A percentile compares a stretch with the other conserved stretches of the same genome.
Evolutionary conservation across 345 rosid genomes (phyloP).

Genomic region (Leavenworthia alabamica): DNA sequence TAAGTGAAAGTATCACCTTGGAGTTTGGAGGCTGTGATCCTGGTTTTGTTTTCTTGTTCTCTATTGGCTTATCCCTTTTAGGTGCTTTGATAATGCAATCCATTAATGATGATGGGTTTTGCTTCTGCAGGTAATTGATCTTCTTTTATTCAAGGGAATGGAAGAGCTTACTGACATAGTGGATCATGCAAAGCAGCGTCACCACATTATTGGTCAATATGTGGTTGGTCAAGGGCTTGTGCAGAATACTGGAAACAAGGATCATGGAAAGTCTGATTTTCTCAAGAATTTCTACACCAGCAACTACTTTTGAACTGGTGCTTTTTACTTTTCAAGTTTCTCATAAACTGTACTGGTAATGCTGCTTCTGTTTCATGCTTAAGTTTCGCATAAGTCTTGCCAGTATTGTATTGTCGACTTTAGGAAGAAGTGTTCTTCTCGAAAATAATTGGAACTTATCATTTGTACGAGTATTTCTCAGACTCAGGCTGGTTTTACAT

Average conservation of each 20-base stretch:
- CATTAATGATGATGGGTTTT: slow-evolving; percentile 12
- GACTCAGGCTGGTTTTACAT: slow-evolving; percentile 10
- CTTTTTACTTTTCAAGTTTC: background rate
- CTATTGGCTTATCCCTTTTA: background rate
- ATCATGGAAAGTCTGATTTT: slow-evolving; percentile 63
- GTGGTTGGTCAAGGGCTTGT: slow-evolving; percentile 68
- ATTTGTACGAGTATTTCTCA: slow-evolving; percentile 8
- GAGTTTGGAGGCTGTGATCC: slow-evolving; percentile 2
- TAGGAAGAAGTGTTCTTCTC: slow-evolving; percentile 23
- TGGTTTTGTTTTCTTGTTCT: background rate
- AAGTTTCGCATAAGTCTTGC: slow-evolving; percentile 11
- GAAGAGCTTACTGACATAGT: slow-evolving; percentile 77
- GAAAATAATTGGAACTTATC: slow-evolving; percentile 19
- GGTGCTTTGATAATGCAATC: background rate
- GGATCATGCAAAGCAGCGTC: slow-evolving; percentile 98
- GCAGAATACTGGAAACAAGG: slow-evolving; percentile 63
- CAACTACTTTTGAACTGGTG: slow-evolving; percentile 65
- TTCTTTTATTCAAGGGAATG: slow-evolving; percentile 88
- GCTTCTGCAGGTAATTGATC: slow-evolving; percentile 75
- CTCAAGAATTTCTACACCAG: slow-evolving; percentile 79
- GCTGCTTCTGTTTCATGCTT: slow-evolving; percentile 11
- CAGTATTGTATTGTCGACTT: slow-evolving; percentile 14
- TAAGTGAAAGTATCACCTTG: background rate
- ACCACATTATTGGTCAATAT: slow-evolving; percentile 88
- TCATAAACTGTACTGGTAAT: slow-evolving; percentile 19